Percentiles rank a stretch among this genome's conserved stretches.
Evolutionary conservation across 164 flowering plant species (phyloP).

Genomic region (Taxillus chinensis): DNA sequence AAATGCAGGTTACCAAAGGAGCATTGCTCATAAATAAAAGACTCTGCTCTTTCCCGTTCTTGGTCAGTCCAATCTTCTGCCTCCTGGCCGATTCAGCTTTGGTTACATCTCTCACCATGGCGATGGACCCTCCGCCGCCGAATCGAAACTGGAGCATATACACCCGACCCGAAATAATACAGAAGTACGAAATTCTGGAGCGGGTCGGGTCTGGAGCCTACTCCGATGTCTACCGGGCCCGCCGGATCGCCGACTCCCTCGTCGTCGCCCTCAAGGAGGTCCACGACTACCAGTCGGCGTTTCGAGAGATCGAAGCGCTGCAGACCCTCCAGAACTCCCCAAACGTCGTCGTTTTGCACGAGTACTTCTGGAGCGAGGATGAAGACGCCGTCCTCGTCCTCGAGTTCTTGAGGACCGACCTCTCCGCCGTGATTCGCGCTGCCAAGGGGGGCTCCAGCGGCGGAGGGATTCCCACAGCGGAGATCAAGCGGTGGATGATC

Average conservation of each 20-base stretch:
- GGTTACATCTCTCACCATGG: conserved; percentile 2
- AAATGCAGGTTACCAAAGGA: too few relatives aligned
- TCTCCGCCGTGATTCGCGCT: conserved; percentile 46
- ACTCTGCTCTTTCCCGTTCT: too few relatives aligned
- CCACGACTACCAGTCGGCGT: conserved; percentile 79
- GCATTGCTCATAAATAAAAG: too few relatives aligned
- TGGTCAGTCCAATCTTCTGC: too few relatives aligned
- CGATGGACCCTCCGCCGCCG: conserved; percentile 12
- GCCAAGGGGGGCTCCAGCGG: conserved; percentile 41
- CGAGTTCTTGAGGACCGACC: conserved; percentile 64
- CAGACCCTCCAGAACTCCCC: conserved; percentile 49
- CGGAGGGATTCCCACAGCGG: conserved; percentile 44
- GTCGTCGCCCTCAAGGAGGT: conserved; percentile 83
- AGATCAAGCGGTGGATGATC: conserved; percentile 83
- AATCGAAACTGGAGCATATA: conserved; percentile 83
- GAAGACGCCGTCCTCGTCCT: conserved; percentile 85
- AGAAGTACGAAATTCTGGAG: conserved; percentile 59
- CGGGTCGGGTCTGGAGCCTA: conserved; percentile 81
- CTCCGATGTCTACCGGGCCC: conserved; percentile 71
- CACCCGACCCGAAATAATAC: conserved; percentile 58
- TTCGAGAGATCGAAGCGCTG: conserved; percentile 85
- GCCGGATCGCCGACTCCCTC: conserved; percentile 52
- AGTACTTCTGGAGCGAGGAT: conserved; percentile 84
- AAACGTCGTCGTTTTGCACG: conserved; percentile 59
- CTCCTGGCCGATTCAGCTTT: too few relatives aligned